phyloP scores from a whole-genome alignment of 1,284 basidiomycete species.

The Pholiota adiposa region DNA sequence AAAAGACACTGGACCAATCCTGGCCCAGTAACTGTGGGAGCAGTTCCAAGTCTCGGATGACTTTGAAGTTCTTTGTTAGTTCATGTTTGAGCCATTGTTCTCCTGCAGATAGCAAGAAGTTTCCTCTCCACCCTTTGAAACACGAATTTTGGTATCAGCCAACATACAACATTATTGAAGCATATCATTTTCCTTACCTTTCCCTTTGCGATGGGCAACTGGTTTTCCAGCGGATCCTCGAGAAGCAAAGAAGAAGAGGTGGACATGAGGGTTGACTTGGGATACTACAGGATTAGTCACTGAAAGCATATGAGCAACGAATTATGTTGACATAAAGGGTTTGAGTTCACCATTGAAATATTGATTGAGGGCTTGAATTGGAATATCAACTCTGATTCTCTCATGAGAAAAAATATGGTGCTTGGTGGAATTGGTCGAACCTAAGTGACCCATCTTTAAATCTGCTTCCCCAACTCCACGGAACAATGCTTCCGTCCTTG shows the following conservation, averaged over 20 bases:
- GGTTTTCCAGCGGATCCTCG: slow-evolving; percentile 93
- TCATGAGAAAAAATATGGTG: background rate
- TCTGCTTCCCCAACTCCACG: slow-evolving; percentile 93
- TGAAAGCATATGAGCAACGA: slow-evolving; percentile 32
- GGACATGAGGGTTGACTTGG: slow-evolving; percentile 97
- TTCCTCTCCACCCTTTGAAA: slow-evolving; percentile 88
- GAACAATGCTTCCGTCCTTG: slow-evolving; percentile 80
- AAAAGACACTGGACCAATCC: slow-evolving; percentile 94
- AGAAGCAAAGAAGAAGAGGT: slow-evolving; percentile 97
- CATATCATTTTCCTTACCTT: slow-evolving; percentile 53
- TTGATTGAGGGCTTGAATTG: slow-evolving; percentile 89
- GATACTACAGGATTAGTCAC: slow-evolving; percentile 96
- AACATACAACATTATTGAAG: background rate
- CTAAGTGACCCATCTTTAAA: slow-evolving; percentile 92
- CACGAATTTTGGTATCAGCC: background rate
- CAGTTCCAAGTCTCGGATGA: slow-evolving; percentile 92
- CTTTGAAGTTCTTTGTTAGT: slow-evolving; percentile 94
- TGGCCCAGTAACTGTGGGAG: slow-evolving; percentile 89
- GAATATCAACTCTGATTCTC: slow-evolving; percentile 84
- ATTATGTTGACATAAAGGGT: background rate
- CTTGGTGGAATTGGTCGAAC: slow-evolving; percentile 36
- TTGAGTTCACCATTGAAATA: slow-evolving; percentile 80
- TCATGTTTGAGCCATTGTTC: slow-evolving; percentile 96
- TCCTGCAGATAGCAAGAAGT: slow-evolving; percentile 90
- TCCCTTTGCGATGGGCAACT: slow-evolving; percentile 90